phyloP scores from a whole-genome alignment of 2,329 filamentous ascomycete genomes.

The Fonsecaea pedrosoi region DNA sequence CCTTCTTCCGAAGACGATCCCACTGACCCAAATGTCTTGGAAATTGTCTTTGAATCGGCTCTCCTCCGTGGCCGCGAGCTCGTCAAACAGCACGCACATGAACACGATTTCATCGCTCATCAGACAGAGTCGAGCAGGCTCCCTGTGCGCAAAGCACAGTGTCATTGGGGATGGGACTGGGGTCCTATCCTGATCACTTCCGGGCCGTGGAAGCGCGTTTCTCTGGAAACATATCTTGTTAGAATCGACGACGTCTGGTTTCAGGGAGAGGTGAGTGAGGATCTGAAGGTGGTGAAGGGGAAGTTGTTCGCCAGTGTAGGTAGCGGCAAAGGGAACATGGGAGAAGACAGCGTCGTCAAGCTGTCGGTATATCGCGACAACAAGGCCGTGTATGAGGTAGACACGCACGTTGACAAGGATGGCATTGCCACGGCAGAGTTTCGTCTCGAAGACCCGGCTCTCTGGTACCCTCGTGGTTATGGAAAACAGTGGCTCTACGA shows the following conservation, averaged over 20 bases:
- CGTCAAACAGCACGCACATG: constrained; percentile 48
- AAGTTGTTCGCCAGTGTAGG: constrained; percentile 49
- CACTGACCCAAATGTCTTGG: constrained; percentile 47
- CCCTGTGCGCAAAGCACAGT: constrained; percentile 55
- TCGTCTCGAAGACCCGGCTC: constrained; percentile 53
- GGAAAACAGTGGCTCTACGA: constrained; percentile 64
- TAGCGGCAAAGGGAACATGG: constrained; percentile 32
- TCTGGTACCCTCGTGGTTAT: constrained; percentile 67
- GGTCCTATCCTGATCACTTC: constrained; percentile 68
- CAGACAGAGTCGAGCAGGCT: constrained; percentile 54
- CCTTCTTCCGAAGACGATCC: constrained; percentile 35
- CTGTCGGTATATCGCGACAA: constrained; percentile 46
- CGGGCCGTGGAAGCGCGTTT: constrained; percentile 71
- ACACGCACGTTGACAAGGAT: constrained; percentile 51
- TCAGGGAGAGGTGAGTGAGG: constrained; percentile 47
- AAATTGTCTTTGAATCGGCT: constrained; percentile 58
- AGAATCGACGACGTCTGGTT: constrained; percentile 66
- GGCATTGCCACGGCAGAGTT: constrained; percentile 45
- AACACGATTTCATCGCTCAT: constrained; percentile 54
- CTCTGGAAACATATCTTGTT: constrained; percentile 67
- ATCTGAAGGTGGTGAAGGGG: constrained; percentile 49
- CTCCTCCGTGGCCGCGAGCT: constrained; percentile 49
- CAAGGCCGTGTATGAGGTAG: constrained; percentile 49
- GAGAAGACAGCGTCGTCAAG: constrained; percentile 31
- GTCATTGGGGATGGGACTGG: constrained; percentile 76